Percentiles rank a stretch among this genome's conserved stretches.
These are phyloP conservation scores for Leccinum boreale DNA, from an alignment of 768 basidiomycete genomes.

Conservation along the genomic window DNA sequence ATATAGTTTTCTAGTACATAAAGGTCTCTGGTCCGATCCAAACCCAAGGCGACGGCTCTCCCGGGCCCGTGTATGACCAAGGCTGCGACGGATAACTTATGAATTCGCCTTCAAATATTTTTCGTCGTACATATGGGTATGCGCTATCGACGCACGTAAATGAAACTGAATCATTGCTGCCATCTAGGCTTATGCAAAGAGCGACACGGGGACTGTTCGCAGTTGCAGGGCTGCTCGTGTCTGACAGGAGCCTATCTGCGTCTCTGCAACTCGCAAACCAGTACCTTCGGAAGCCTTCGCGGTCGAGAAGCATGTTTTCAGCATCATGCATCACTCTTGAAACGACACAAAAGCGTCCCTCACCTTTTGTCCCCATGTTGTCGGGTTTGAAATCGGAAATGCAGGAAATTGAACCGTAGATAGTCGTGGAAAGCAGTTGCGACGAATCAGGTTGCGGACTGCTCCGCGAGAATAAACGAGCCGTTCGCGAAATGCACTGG, in stretches of 20 bases:
- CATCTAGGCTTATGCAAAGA: not conserved
- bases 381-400: not conserved
- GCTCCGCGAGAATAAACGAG: conserved; percentile 8
- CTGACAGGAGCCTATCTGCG: not conserved
- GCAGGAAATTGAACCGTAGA: conserved; percentile 10
- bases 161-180: not conserved
- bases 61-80: no score
- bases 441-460: conserved; percentile 13
- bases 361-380: conserved; percentile 1
- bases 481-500: conserved; percentile 9
- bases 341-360: not conserved
- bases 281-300: not conserved
- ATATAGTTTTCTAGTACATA: not conserved
- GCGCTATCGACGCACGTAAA: not conserved
- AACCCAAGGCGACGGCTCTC: not conserved
- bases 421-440: conserved; percentile 1
- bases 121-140: not conserved
- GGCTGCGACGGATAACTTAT: not conserved
- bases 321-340: not conserved
- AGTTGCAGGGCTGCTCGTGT: not conserved
- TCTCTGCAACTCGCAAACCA: not conserved
- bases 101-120: not conserved
- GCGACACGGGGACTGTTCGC: not conserved
- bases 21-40: not conserved
- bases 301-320: not conserved